Conservation (phyloP, 495 filamentous ascomycete species). For the Chaetomium cochliodes region DNA sequence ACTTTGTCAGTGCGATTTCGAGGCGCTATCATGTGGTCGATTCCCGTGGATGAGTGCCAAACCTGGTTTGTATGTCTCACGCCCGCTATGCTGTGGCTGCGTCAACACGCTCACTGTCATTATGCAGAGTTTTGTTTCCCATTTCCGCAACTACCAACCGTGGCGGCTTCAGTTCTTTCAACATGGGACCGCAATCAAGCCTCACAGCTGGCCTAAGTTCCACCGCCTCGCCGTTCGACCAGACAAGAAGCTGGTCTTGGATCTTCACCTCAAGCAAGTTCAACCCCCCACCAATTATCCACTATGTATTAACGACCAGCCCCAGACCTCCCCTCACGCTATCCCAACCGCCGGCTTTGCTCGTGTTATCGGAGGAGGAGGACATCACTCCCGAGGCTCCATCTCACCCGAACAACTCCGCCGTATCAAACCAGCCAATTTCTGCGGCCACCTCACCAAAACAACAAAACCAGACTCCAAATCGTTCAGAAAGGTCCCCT, state of each 20-base stretch:
- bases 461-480: too few relatives aligned
- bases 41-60: conserved; percentile 33
- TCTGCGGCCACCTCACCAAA: too few relatives aligned
- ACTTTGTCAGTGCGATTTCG: conserved; percentile 18
- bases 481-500: not conserved
- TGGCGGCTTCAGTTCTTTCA: conserved; percentile 28
- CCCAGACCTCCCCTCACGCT: too few relatives aligned
- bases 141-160: conserved; percentile 43
- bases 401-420: too few relatives aligned
- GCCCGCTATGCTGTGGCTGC: not conserved
- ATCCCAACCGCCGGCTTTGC: too few relatives aligned
- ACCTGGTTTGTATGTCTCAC: conserved; percentile 39
- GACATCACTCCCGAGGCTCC: too few relatives aligned
- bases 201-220: conserved; percentile 34
- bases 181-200: conserved; percentile 24
- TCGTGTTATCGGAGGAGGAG: too few relatives aligned
- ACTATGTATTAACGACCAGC: too few relatives aligned
- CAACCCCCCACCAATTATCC: not conserved
- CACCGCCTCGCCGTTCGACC: conserved; percentile 24
- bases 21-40: conserved; percentile 20
- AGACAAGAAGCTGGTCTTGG: conserved; percentile 13
- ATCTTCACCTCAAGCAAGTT: conserved; percentile 18
- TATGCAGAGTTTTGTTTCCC: conserved; percentile 33
- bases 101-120: conserved; percentile 8
- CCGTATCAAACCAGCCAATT: too few relatives aligned